Percentiles rank a stretch among this genome's conserved stretches.
Conservation (phyloP, 257 asterid genomes). For the Solanum lignicaule region DNA sequence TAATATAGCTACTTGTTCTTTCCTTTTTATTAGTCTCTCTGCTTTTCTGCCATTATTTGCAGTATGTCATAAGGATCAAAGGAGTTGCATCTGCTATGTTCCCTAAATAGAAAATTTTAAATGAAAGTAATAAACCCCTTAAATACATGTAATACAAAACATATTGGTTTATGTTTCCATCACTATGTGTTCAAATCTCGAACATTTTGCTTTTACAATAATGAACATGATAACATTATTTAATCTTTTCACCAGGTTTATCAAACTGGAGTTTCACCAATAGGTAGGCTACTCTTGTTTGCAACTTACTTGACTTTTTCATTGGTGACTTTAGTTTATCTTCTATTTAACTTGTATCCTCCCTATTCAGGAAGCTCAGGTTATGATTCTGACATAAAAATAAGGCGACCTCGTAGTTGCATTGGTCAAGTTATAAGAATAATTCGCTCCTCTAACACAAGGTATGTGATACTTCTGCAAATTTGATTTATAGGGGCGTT, state of each 20-base stretch:
- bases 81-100: neutral
- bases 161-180: neutral
- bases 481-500: neutral
- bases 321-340: neutral
- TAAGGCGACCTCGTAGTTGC: constrained; percentile 44
- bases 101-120: neutral
- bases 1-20: neutral
- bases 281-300: neutral
- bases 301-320: neutral
- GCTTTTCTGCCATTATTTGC: neutral
- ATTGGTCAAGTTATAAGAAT: constrained; percentile 61
- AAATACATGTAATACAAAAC: neutral
- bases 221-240: neutral
- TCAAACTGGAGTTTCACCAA: neutral
- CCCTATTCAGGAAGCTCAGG: constrained; percentile 35
- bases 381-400: constrained; percentile 24
- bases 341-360: neutral
- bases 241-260: neutral
- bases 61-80: neutral
- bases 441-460: constrained; percentile 33
- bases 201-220: neutral
- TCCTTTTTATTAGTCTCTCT: neutral
- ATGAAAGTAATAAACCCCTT: neutral
- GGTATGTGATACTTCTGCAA: constrained; percentile 22
- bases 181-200: neutral